These are phyloP conservation scores for Leishmania arabica DNA, from an alignment of 208 protist genomes.

Conservation along the genomic window DNA sequence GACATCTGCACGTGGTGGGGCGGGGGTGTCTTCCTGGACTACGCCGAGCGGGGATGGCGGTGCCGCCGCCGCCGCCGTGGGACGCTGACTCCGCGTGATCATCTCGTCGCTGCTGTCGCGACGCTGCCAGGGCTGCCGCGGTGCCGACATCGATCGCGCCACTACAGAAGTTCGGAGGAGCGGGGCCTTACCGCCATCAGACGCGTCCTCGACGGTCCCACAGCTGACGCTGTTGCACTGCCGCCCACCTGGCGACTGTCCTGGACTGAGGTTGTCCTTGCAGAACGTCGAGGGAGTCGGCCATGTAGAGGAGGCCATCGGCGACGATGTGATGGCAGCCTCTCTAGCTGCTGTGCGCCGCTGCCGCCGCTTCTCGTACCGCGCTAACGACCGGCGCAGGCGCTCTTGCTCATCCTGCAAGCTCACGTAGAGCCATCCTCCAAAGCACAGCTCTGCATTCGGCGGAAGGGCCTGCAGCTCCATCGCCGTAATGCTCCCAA, in stretches of 20 bases:
- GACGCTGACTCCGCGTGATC: neutral
- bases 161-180: neutral
- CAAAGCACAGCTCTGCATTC: constrained; percentile 67
- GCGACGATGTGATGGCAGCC: neutral
- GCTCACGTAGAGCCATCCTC: constrained; percentile 63
- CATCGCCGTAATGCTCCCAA: constrained; percentile 53
- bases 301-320: neutral
- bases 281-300: neutral
- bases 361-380: constrained; percentile 20
- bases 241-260: neutral
- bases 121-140: neutral
- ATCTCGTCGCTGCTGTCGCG: neutral
- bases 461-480: constrained; percentile 54
- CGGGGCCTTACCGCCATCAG: neutral
- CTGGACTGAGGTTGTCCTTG: neutral
- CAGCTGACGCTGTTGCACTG: too few relatives aligned
- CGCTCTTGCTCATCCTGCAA: constrained; percentile 67
- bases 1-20: neutral
- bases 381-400: constrained; percentile 36
- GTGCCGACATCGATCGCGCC: neutral
- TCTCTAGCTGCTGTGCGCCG: constrained; percentile 9
- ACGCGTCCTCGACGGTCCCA: neutral
- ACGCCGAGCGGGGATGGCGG: neutral
- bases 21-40: neutral
- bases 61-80: neutral